These are phyloP conservation scores for Glycine tomentella DNA, from an alignment of 306 rosid genomes.

Conservation along the genomic window DNA sequence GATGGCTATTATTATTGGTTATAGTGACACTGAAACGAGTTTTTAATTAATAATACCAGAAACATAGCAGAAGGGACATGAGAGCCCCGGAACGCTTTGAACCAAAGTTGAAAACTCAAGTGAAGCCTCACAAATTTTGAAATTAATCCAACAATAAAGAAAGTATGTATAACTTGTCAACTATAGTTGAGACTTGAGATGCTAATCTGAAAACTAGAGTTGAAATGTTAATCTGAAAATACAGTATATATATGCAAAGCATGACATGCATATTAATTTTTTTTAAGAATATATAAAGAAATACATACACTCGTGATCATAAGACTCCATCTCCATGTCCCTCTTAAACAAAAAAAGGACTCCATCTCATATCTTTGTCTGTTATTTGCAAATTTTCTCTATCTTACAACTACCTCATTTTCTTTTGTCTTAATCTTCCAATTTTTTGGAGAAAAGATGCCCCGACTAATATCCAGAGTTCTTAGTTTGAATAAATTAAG, in stretches of 20 bases:
- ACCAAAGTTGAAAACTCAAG: neutral
- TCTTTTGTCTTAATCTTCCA: neutral
- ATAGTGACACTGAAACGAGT: neutral
- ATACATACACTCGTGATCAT: neutral
- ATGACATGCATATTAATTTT: neutral
- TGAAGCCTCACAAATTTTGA: neutral
- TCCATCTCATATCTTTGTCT: neutral
- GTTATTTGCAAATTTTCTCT: too few relatives aligned
- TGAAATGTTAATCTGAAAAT: neutral
- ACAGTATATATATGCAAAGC: neutral
- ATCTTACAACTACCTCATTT: neutral
- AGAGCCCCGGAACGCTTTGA: conserved; percentile 4
- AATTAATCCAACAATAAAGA: neutral
- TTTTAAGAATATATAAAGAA: neutral
- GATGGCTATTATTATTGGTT: neutral
- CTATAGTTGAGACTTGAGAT: too few relatives aligned
- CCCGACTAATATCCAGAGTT: neutral
- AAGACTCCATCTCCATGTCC: neutral
- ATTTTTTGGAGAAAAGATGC: neutral
- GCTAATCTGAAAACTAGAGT: neutral
- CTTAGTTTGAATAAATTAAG: neutral
- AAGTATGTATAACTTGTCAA: too few relatives aligned
- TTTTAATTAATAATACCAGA: neutral
- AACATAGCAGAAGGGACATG: neutral
- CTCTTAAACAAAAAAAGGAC: too few relatives aligned